These are phyloP conservation scores for Lepiota subincarnata DNA, from an alignment of 768 basidiomycete genomes.

Conservation along the genomic window DNA sequence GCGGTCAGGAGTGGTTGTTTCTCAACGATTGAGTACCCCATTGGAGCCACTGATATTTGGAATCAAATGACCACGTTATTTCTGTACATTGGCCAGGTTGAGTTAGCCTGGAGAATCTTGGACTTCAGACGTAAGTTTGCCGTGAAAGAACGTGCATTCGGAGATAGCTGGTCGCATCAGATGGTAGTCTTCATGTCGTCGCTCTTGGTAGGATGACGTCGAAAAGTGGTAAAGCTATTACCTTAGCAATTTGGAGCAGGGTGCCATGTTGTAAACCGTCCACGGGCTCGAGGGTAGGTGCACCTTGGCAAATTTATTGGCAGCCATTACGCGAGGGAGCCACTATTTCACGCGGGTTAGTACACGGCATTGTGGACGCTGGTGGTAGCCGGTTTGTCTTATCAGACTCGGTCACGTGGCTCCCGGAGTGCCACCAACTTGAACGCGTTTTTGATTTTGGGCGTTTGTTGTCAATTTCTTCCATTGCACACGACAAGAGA, in stretches of 20 bases:
- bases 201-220: background rate
- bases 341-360: too few relatives aligned
- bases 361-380: too few relatives aligned
- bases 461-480: background rate
- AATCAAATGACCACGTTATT: too few relatives aligned
- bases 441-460: background rate
- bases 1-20: background rate
- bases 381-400: too few relatives aligned
- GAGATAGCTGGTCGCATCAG: background rate
- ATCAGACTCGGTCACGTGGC: slow-evolving; percentile 1
- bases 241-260: background rate
- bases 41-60: too few relatives aligned
- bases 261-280: too few relatives aligned
- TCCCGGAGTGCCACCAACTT: background rate
- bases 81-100: too few relatives aligned
- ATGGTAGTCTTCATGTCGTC: background rate
- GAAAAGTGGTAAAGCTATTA: background rate
- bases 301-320: too few relatives aligned
- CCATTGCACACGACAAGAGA: background rate
- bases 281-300: too few relatives aligned
- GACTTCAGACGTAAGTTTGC: background rate
- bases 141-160: background rate
- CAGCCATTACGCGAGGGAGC: too few relatives aligned
- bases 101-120: too few relatives aligned
- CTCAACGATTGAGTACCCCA: too few relatives aligned